Base-by-base conservation (phyloP, 2,329 filamentous ascomycete genomes). In the Fusarium clavum region DNA sequence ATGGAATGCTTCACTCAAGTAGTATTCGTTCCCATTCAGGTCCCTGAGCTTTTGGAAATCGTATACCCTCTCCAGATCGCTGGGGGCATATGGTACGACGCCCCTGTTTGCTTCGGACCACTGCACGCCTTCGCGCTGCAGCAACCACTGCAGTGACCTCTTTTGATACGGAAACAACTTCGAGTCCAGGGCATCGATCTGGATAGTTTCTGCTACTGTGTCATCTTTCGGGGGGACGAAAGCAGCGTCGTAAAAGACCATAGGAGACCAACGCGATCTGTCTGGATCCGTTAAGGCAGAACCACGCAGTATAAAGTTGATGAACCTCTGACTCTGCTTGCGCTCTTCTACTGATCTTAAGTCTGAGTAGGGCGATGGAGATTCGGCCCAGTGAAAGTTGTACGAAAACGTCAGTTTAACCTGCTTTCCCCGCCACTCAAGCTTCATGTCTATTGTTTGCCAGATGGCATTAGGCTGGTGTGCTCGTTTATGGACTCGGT, bases 151-250 rank as follows among this genome's bases (percentile, higher is more conserved):
- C 4, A 94, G 83, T 3, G 91, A 87, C 63, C 91, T 83, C 58
- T 88, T 87, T 77, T 94, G 92, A 64, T 94, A 94, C 0, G 91
- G 91, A 75, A 89, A 94, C 1, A 94, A 79, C 0, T 79, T 81
- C 2, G 88, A 84, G 46, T 80, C 80, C 53, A 85, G 81, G 27
- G 78, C 79, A 1, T 82, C 79, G 8, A 88, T 77, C 5, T 79
- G 40, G 38, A 88, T 80, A 0, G 79, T 77, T 3, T 76, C 72
- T 1, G 83, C 61, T 6, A 77, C 70, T 18, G 75, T 62, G 55
- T 86, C 82, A 8, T 80, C 73, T n/a, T 81, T 81, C 13, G 81
- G 69, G 2, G 92, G 90, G 3, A 90, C 85, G 73, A 90, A 86
- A 2, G 92, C 90, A 18, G 88, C 88, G 55, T 91, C 86, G 73